Conservation (phyloP, 2,329 filamentous ascomycete species). For the Neobulgaria alba region DNA sequence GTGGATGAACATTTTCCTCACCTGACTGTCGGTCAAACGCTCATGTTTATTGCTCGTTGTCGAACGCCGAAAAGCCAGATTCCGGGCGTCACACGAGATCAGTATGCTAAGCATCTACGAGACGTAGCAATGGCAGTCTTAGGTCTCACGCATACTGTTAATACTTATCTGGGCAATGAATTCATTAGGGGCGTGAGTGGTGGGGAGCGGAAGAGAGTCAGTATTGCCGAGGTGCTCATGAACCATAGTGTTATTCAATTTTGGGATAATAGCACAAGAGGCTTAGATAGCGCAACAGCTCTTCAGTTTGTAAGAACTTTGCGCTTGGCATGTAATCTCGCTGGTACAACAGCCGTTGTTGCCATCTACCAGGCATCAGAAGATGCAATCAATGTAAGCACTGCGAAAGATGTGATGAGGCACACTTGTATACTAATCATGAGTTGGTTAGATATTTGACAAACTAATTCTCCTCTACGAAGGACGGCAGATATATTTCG, state of each 20-base stretch:
- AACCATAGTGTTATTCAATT: constrained; percentile 49
- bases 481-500: constrained; percentile 46
- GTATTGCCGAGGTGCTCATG: constrained; percentile 63
- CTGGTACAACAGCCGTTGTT: constrained; percentile 50
- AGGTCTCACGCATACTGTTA: constrained; percentile 65
- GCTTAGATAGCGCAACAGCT: constrained; percentile 60
- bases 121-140: constrained; percentile 60
- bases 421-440: too few relatives aligned
- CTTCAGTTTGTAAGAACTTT: constrained; percentile 64
- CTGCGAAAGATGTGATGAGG: too few relatives aligned
- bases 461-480: constrained; percentile 60
- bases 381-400: too few relatives aligned
- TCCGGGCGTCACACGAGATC: constrained; percentile 33
- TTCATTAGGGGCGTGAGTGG: constrained; percentile 53
- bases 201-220: constrained; percentile 67
- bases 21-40: constrained; percentile 69
- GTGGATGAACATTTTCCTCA: constrained; percentile 68
- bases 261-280: constrained; percentile 64
- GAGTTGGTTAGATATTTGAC: too few relatives aligned
- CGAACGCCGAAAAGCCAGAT: constrained; percentile 41
- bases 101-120: constrained; percentile 53
- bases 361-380: constrained; percentile 65
- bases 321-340: constrained; percentile 54
- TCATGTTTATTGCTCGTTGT: constrained; percentile 66
- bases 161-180: constrained; percentile 66